Base-by-base conservation (phyloP, 495 filamentous ascomycete genomes). In the Durotheca rogersii region DNA sequence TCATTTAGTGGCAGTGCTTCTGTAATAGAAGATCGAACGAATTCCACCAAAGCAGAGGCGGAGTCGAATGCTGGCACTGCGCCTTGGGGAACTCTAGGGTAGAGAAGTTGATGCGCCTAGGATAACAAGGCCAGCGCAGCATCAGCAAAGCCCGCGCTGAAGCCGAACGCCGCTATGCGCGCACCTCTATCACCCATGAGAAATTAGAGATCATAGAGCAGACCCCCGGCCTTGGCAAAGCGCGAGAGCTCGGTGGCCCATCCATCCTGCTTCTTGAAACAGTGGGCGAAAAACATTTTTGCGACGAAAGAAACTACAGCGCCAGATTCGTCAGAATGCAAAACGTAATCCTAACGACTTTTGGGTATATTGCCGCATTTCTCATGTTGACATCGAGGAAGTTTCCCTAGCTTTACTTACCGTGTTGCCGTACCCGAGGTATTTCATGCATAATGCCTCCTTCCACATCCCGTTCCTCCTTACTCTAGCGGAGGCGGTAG, bases 141-240 rank as follows among this genome's bases (percentile, higher is more conserved):
- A 58, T 89, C 89, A 38, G 85, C 85, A 64, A 88, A 92, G 16
- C 88, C 89, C 36, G 88, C 89, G 43, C 87, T 85, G 69, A 86
- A 90, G 41, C 87, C 87, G 54, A 77, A 74, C 1, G 76, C 79
- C 11, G 91, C 90, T 31, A 97, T 87, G 62, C 92, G 76, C 35
- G 89, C 76, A n/a, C 88, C 87, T 34, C 64, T 76, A 23, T 80
- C 80, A 2, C 95, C 88, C 14, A 82, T 81, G n/a, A 96, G 74
- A 69, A 96, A 96, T 64, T 98, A 93, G 44, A 98, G 77, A 58
- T 98, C 92, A 33, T 90, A 79, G 18, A 98, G 81, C 6, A 81
- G 87, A 38, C 92, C 92, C 34, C 84, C 86, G 23, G 90, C 93
- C 20, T 84, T 77, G 6, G 86, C 79, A 72, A 91, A 97, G 34